Evolutionary conservation across 495 filamentous ascomycete genomes (phyloP).

Genomic region (Neurospora sp.): DNA sequence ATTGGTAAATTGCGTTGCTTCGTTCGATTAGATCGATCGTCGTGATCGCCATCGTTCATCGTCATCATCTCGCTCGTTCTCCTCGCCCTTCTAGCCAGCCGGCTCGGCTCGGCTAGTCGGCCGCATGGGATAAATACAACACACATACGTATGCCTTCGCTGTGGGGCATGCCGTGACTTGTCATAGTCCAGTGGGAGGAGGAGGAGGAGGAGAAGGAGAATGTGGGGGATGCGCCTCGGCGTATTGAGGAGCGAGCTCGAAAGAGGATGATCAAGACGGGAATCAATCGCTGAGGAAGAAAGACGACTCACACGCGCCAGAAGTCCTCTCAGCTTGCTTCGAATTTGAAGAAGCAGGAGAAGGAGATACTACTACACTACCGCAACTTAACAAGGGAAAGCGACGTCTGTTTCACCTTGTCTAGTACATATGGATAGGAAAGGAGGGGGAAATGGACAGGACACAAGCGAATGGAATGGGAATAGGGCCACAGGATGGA

Average conservation of each 20-base stretch:
- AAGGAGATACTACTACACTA: background rate
- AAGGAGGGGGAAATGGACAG: background rate
- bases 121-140: background rate
- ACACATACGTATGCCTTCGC: background rate
- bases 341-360: background rate
- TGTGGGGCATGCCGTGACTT: background rate
- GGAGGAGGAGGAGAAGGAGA: too few relatives aligned
- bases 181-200: too few relatives aligned
- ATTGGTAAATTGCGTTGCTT: constrained; percentile 51
- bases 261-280: background rate
- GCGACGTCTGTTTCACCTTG: background rate
- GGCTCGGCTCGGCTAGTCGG: background rate
- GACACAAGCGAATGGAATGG: background rate
- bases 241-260: background rate
- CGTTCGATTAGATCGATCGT: background rate
- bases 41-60: background rate
- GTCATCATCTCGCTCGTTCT: background rate
- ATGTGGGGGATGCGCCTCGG: background rate
- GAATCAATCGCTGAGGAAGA: background rate
- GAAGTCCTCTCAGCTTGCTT: background rate
- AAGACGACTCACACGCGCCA: background rate
- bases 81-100: background rate
- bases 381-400: background rate
- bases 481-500: background rate
- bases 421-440: background rate